Evolutionary conservation across 2,329 filamentous ascomycete species (phyloP).

Genomic region (Verticillium isaacii): DNA sequence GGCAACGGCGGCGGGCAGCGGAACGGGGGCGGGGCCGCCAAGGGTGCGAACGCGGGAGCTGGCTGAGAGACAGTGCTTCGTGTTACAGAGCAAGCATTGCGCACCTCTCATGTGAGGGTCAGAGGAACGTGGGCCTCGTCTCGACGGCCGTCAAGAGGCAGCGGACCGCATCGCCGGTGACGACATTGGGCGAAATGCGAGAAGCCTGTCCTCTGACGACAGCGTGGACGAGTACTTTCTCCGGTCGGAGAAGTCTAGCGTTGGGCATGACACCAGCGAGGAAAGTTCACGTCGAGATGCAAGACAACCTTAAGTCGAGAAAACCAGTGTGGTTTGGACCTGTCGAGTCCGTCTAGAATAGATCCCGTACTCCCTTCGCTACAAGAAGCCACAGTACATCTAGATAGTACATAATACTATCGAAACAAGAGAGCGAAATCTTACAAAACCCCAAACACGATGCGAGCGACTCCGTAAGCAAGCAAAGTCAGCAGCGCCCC

Average conservation of each 20-base stretch:
- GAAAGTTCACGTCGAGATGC: not conserved
- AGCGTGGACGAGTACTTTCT: no score
- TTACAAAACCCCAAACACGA: not conserved
- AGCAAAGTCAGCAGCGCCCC: conserved; percentile 14
- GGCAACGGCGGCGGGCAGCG: not conserved
- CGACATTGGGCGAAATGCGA: no score
- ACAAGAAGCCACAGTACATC: not conserved
- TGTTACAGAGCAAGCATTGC: not conserved
- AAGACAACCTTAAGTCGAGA: not conserved
- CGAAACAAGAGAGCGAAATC: conserved; percentile 2
- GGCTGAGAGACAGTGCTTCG: conserved; percentile 4
- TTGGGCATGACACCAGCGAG: no score
- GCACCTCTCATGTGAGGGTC: no score
- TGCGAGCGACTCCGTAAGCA: not conserved
- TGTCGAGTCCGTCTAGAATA: not conserved
- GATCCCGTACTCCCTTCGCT: not conserved
- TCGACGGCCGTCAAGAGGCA: not conserved
- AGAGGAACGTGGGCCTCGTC: not conserved
- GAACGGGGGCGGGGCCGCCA: conserved; percentile 1
- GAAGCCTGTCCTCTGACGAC: no score
- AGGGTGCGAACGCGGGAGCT: conserved; percentile 6
- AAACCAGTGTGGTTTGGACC: not conserved
- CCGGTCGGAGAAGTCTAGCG: no score
- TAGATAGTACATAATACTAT: not conserved
- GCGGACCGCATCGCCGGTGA: not conserved